phyloP scores from a whole-genome alignment of 495 filamentous ascomycete species.

The Penicillium paxilli region DNA sequence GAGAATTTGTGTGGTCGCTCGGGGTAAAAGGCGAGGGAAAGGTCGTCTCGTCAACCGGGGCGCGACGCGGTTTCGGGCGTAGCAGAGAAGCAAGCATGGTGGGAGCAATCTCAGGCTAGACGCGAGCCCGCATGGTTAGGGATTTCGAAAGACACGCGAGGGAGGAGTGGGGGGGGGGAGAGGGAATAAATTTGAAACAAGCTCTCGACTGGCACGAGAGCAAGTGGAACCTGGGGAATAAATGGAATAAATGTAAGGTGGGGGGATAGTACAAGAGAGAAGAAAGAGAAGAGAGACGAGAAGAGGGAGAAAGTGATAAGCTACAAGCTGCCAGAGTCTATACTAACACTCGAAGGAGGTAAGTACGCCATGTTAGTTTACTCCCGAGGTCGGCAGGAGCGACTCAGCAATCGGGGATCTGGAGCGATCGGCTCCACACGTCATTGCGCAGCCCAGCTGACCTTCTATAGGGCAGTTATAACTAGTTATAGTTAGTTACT shows the following conservation, averaged over 20 bases:
- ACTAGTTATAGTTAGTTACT: too few species aligned
- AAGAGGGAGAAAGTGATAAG: too few species aligned
- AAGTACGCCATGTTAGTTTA: too few species aligned
- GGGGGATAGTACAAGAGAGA: too few species aligned
- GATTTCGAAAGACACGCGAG: constrained; percentile 7
- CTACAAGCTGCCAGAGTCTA: too few species aligned
- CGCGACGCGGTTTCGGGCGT: constrained; percentile 41
- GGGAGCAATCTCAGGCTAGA: neutral
- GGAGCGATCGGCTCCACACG: constrained; percentile 9
- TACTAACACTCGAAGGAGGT: too few species aligned
- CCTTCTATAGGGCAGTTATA: too few species aligned
- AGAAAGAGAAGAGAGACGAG: too few species aligned
- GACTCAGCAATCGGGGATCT: constrained; percentile 6
- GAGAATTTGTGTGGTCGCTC: constrained; percentile 23
- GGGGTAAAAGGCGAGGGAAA: constrained; percentile 48
- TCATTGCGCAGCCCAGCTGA: constrained; percentile 14
- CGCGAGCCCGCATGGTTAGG: constrained; percentile 1
- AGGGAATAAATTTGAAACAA: neutral
- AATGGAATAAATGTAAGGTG: too few species aligned
- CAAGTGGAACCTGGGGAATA: neutral
- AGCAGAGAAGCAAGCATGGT: constrained; percentile 50
- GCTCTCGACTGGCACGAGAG: neutral
- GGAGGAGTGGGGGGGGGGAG: neutral
- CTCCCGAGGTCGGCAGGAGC: too few species aligned
- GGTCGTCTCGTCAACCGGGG: constrained; percentile 43